Evolutionary conservation across 2,329 filamentous ascomycete species (phyloP), one percentile per base, ranked within the genome.

Genomic region (Aureobasidium musti): DNA sequence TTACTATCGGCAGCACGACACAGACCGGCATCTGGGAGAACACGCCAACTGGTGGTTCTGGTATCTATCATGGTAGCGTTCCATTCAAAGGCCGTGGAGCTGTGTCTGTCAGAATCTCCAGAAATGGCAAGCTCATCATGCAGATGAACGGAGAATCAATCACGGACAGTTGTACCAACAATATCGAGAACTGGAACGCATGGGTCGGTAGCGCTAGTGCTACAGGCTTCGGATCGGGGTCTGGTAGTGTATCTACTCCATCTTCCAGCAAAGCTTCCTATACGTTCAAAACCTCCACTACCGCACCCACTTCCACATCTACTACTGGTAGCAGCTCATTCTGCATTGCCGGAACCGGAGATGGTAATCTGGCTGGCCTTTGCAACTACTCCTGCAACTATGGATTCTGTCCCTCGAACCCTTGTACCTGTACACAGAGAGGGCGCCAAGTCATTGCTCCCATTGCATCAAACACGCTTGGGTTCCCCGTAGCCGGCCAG

Each of bases 81-180:
- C 67, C 71, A 11, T 79, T 81, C 68, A 71, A 73, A 28, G 75
- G 77, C n/a, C 70, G 71, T 33, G 81, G 81, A 2, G 72, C 74
- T 3, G 81, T 82, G 13, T 76, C 73, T n/a, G 70, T 82, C 28
- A 72, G 69, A 2, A 68, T 81, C 19, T 60, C 61, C 11, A 68
- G 68, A 54, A 73, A 78, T 37, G 79, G 77, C 19, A 41, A 50
- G 19, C 28, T 37, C 7, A 53, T 56, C 67, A 68, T 35, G 47
- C 76, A 74, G 14, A 75, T 71, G 8, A 77, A 73, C 2, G 80
- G 80, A 0, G 77, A 78, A 3, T 72, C 72, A 11, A 81, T 82
- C 50, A 70, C 71, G 1, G 73, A 74, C 7, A 33, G 53, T 54
- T 69, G 70, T 28, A 67, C 71, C 2, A 60, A 67, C 21, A 70